Base-by-base conservation (phyloP, 1,284 basidiomycete species). In the Clitocybe nebularis region DNA sequence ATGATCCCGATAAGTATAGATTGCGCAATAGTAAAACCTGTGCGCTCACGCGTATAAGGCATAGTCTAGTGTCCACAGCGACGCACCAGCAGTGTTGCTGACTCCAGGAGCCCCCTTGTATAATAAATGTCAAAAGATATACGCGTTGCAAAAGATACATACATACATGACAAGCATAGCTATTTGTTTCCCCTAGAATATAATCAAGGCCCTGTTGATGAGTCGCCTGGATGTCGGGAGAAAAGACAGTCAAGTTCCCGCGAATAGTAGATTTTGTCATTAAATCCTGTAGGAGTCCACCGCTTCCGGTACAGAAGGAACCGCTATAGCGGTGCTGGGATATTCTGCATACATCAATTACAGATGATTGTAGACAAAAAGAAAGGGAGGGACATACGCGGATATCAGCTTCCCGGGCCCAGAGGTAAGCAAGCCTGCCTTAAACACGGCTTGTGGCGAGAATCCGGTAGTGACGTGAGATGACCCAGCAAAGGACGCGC, bases 31-130 rank as follows among this genome's bases (percentile, higher is more conserved):
- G 5, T 14, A 37, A 32, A 21, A 24, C 23, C 22, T 2, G 25
- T 1, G 21, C 13, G 24, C 59, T 50, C 47, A 71, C 58, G 70
- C 70, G 46, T 64, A 80, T 4, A 88, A 61, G 0, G 72, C 64
- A 54, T 85, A 84, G 55, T 86, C 82, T 44, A 84, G 62, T 1
- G 71, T 67, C 84, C 84, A 86, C 17, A 88, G 60, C 11, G 81
- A 78, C 2, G 81, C 79, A 24, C 83, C 84, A 7, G 77, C 84
- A 1, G 77, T 76, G 53, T 87, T 81, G 57, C 79, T 81, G 11
- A 84, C 76, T 3, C 76, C 77, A 21, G 82, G 79, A 6, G 79
- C 75, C 43, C 84, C 84, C 65, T 67, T 68, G 34, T 28, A 4
- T 3, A 33, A 5, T 2, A 5, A 17, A 20, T 42, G 9, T 41